These are phyloP conservation scores for Ceratobasidium sp. DNA, from an alignment of 1,284 basidiomycete genomes.

Conservation along the genomic window DNA sequence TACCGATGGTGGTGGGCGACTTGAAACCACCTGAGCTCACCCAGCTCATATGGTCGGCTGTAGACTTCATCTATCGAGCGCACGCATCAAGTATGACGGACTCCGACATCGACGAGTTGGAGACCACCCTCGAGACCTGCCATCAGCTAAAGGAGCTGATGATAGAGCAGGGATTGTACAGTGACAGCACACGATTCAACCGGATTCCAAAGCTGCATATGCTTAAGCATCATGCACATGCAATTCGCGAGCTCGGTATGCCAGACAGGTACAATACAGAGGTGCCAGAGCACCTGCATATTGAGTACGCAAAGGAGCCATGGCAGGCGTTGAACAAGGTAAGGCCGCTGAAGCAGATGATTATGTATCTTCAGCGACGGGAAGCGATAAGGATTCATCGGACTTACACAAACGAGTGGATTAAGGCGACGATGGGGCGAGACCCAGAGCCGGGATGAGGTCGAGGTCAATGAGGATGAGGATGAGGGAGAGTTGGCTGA, in stretches of 20 bases:
- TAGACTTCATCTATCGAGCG: slow-evolving; percentile 9
- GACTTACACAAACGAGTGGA: background rate
- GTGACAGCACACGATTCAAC: background rate
- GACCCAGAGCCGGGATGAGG: too few relatives aligned
- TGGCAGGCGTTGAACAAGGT: slow-evolving; percentile 38
- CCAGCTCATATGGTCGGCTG: background rate
- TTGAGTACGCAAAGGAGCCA: background rate
- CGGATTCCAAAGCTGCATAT: slow-evolving; percentile 34
- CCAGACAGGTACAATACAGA: slow-evolving; percentile 41
- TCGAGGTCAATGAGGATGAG: too few relatives aligned
- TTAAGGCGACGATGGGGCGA: background rate
- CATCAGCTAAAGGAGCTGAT: slow-evolving; percentile 51
- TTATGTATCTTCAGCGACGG: too few relatives aligned
- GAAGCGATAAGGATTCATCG: too few relatives aligned
- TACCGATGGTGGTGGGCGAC: background rate
- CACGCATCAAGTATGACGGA: slow-evolving; percentile 20
- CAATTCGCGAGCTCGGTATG: slow-evolving; percentile 26
- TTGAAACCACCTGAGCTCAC: background rate
- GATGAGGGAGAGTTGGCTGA: too few relatives aligned
- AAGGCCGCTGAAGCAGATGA: background rate
- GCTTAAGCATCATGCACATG: background rate
- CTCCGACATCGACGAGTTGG: slow-evolving; percentile 46
- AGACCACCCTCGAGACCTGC: slow-evolving; percentile 47
- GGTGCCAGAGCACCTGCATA: slow-evolving; percentile 30
- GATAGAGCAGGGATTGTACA: slow-evolving; percentile 47